Base-by-base conservation (phyloP, 2,329 filamentous ascomycete genomes). In the Septoria linicola region DNA sequence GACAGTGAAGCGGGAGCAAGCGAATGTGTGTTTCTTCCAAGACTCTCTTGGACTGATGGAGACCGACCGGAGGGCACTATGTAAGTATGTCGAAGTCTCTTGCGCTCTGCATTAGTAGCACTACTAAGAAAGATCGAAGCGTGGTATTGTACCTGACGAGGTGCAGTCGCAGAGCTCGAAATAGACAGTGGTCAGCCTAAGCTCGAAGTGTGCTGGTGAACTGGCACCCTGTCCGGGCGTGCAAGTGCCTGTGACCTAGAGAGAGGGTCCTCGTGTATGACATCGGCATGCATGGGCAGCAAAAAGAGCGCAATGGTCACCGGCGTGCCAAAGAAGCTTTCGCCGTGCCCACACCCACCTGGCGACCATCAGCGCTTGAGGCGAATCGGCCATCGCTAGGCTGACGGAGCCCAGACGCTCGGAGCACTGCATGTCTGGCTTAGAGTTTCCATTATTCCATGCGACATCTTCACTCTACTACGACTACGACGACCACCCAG, bases 111-210 rank as follows among this genome's bases (percentile, higher is more conserved):
- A 46, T 23, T 17, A 36, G 7, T 17, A 27, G 32, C 20, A 49
- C 25, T 11, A 42, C 45, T 20, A 32, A 30, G 42, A 34, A 27
- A 46, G 51, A 52, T 51, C 35, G 42, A 43, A 41, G 51, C 47
- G 48, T 55, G 41, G 52, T 49, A 55, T 59, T 48, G 45, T 52
- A 49, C 51, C 54, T 58, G 49, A 52, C 47, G 43, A 40, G 44
- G 34, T 54, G 58, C 54, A 54, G 46, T 37, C 23, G 41, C 27
- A 49, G 23, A 37, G 49, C 53, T 52, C 32, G 53, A 55, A 55
- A 55, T 55, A 54, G 51, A 49, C 41, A 25, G 41, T 36, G 39
- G 50, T 41, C 19, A 20, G 45, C n/a, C 34, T 47, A 45, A 45
- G 31, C 37, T 41, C 35, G 37, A 41, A 41, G 16, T 8, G 46